Conservation (phyloP, 73 alveolate genomes). For the Halteria grandinella region DNA sequence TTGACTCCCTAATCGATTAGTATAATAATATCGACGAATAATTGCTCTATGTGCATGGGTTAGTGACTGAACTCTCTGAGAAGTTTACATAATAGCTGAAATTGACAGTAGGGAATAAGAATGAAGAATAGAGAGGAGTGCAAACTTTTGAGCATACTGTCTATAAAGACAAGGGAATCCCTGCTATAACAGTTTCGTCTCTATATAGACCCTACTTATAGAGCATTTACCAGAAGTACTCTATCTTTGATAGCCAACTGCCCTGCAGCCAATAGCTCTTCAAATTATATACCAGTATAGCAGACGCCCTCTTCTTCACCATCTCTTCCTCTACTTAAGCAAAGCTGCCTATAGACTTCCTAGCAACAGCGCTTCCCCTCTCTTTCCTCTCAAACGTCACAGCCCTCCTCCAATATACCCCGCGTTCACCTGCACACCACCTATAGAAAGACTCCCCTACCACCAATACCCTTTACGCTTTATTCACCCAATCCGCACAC, state of each 20-base stretch:
- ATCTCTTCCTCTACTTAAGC: too few species aligned
- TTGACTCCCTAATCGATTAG: constrained; percentile 34
- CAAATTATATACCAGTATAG: too few species aligned
- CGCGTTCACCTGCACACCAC: too few species aligned
- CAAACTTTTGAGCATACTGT: constrained; percentile 24
- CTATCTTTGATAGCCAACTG: constrained; percentile 35
- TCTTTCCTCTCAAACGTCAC: too few species aligned
- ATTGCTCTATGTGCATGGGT: not conserved
- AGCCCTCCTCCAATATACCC: too few species aligned
- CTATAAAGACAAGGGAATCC: constrained; percentile 48
- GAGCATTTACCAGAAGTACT: constrained; percentile 55
- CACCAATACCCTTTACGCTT: too few species aligned
- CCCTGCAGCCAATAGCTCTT: too few species aligned
- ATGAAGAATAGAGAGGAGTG: not conserved
- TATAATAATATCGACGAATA: not conserved
- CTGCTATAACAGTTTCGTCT: constrained; percentile 36
- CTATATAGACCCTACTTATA: not conserved
- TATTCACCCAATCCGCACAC: too few species aligned
- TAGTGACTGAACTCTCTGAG: not conserved
- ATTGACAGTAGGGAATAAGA: constrained; percentile 1
- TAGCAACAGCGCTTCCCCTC: too few species aligned
- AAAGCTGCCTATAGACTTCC: too few species aligned
- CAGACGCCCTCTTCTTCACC: too few species aligned
- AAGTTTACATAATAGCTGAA: not conserved
- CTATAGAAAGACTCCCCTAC: too few species aligned